Conservation (phyloP, 805 yeast species). For the Groenewaldozyma tartarivorans region DNA sequence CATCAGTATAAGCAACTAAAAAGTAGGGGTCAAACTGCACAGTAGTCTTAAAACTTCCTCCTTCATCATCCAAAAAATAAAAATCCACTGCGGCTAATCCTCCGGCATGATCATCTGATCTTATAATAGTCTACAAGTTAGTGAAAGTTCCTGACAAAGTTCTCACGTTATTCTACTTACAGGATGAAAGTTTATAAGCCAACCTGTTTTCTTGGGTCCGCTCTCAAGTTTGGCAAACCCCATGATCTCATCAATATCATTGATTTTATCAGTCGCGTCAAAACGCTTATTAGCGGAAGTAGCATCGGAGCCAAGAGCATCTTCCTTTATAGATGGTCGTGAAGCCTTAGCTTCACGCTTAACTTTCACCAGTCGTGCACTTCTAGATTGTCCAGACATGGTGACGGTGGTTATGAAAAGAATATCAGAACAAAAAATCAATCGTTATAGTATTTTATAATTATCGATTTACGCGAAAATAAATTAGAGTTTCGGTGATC, state of each 20-base stretch:
- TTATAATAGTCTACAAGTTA: conserved; percentile 28
- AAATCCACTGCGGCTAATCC: conserved; percentile 88
- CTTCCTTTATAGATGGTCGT: conserved; percentile 10
- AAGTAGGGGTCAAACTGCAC: conserved; percentile 82
- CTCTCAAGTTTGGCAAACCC: conserved; percentile 76
- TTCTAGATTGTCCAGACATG: no score
- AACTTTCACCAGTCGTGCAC: conserved; percentile 11
- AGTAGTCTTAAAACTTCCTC: conserved; percentile 88
- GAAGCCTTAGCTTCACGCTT: conserved; percentile 3
- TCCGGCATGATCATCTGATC: conserved; percentile 45
- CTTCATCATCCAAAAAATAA: conserved; percentile 91
- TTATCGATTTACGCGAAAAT: no score
- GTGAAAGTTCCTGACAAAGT: neutral
- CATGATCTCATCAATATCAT: conserved; percentile 68
- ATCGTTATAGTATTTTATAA: no score
- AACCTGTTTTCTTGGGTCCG: conserved; percentile 69
- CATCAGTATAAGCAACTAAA: conserved; percentile 52
- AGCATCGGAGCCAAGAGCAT: conserved; percentile 11
- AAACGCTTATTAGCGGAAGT: conserved; percentile 12
- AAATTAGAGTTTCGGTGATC: no score
- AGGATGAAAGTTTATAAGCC: conserved; percentile 93
- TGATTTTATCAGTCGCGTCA: conserved; percentile 25
- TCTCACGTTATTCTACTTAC: conserved; percentile 35
- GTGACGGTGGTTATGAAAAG: no score
- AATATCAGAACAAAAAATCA: no score